phyloP scores from a whole-genome alignment of 2,329 filamentous ascomycete species.

The Botryotinia globosa region DNA sequence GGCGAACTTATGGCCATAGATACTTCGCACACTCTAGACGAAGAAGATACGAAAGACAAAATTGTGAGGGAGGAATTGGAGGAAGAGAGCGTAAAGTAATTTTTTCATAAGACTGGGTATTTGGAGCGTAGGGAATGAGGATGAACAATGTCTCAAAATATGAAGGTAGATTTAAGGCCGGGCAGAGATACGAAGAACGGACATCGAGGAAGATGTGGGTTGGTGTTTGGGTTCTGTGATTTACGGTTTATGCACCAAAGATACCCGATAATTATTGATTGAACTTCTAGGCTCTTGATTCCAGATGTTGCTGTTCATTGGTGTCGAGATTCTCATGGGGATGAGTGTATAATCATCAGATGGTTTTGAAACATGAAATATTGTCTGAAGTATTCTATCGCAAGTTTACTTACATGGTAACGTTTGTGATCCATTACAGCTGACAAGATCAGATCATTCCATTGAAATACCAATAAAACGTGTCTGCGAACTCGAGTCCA shows the following conservation, averaged over 20 bases:
- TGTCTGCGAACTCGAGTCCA: not conserved
- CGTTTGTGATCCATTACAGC: not conserved
- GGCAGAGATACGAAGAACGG: not conserved
- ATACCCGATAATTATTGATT: slow-evolving; percentile 15
- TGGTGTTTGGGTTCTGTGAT: slow-evolving; percentile 10
- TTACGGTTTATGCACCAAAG: slow-evolving; percentile 16
- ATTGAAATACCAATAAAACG: not conserved
- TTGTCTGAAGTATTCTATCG: not conserved
- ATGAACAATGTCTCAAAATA: not conserved
- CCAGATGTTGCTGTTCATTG: not conserved
- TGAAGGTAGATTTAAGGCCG: not conserved
- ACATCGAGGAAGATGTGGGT: slow-evolving; percentile 1
- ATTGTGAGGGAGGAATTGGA: not conserved
- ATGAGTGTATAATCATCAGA: not conserved
- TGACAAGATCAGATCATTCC: not conserved
- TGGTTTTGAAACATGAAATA: not conserved
- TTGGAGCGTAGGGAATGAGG: not conserved
- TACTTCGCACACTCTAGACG: not conserved
- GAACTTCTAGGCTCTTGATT: slow-evolving; percentile 7
- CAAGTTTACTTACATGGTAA: not conserved
- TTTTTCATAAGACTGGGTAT: not conserved
- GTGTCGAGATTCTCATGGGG: not conserved
- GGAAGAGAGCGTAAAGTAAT: not conserved
- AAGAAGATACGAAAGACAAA: not conserved
- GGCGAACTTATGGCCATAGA: slow-evolving; percentile 7